phyloP scores from a whole-genome alignment of 2,329 filamentous ascomycete species.

The Aspergillus ustus region DNA sequence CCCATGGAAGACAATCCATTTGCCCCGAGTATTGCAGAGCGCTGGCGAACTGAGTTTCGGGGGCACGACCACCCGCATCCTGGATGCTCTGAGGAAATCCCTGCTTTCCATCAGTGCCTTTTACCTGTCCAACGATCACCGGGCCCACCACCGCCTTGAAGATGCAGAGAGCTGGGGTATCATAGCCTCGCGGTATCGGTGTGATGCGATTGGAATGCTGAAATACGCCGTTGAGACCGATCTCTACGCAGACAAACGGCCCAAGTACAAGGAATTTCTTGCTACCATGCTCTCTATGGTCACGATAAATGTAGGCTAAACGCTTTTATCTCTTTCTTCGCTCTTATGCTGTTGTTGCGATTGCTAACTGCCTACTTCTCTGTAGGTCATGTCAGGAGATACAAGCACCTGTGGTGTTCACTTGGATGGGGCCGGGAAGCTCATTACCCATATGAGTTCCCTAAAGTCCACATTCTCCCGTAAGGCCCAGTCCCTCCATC shows the following conservation, averaged over 20 bases:
- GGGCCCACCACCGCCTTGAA: not conserved
- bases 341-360: not conserved
- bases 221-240: constrained; percentile 11
- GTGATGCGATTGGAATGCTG: constrained; percentile 8
- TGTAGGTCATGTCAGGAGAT: constrained; percentile 18
- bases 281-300: constrained; percentile 19
- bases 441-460: constrained; percentile 9
- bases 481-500: constrained; percentile 14
- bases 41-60: constrained; percentile 11
- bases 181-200: constrained; percentile 7
- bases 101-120: constrained; percentile 17
- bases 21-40: constrained; percentile 11
- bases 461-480: constrained; percentile 9
- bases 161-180: constrained; percentile 8
- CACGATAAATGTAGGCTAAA: constrained; percentile 14
- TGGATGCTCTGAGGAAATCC: constrained; percentile 8
- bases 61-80: constrained; percentile 7
- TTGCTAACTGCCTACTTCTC: not conserved
- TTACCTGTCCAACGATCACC: constrained; percentile 11
- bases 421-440: constrained; percentile 11
- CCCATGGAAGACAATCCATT: constrained; percentile 17
- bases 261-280: constrained; percentile 19
- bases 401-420: constrained; percentile 15
- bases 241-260: not conserved
- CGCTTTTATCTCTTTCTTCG: not conserved